phyloP scores from a whole-genome alignment of 169 alveolate genomes.

The Babesia bovis region DNA sequence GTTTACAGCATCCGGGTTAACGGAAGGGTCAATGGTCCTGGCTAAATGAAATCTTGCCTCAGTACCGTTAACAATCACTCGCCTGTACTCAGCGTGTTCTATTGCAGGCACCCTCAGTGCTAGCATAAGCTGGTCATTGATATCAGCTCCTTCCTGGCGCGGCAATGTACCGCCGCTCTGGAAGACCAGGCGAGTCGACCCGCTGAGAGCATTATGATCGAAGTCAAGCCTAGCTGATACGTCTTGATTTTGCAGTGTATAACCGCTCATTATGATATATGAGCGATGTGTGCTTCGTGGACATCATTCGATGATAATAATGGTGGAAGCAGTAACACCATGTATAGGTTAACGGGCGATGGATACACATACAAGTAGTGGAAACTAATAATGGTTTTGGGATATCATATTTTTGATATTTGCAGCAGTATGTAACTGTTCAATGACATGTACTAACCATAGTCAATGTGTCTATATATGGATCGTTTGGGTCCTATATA shows the following conservation, averaged over 20 bases:
- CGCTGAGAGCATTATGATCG: constrained; percentile 29
- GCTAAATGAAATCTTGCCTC: constrained; percentile 32
- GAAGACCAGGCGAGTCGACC: constrained; percentile 41
- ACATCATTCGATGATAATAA: too few relatives aligned
- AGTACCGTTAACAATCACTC: constrained; percentile 43
- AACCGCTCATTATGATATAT: constrained; percentile 45
- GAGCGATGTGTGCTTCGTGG: constrained; percentile 40
- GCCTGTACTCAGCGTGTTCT: constrained; percentile 30
- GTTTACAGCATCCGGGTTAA: constrained; percentile 24
- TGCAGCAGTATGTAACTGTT: too few relatives aligned
- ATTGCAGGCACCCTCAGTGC: constrained; percentile 36
- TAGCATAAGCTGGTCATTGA: constrained; percentile 8
- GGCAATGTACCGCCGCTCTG: not conserved
- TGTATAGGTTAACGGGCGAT: too few relatives aligned
- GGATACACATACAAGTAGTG: too few relatives aligned
- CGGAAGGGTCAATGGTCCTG: constrained; percentile 25
- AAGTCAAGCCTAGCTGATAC: constrained; percentile 58
- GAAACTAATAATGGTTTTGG: too few relatives aligned
- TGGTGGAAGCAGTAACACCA: too few relatives aligned
- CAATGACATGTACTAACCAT: too few relatives aligned
- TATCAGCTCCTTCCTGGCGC: not conserved
- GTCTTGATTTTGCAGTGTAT: constrained; percentile 35
- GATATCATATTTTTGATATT: too few relatives aligned
- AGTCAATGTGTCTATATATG: too few relatives aligned
- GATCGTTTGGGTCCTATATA: too few relatives aligned